Evolutionary conservation across 805 yeast genomes (phyloP).

Genomic region (Yarrowia porcina): DNA sequence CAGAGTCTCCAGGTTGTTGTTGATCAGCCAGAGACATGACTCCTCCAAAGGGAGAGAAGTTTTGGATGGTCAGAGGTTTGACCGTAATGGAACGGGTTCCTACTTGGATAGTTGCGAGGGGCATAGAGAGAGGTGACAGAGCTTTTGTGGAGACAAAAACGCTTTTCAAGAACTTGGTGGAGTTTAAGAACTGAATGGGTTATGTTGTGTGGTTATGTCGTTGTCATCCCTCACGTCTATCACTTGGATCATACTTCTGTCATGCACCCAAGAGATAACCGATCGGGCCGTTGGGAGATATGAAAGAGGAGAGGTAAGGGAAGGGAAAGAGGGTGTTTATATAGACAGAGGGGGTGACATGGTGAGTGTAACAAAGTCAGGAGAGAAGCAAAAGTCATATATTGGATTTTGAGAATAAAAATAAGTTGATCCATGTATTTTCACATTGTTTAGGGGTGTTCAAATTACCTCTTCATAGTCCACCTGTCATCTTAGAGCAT

Average conservation of each 20-base stretch:
- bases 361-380: too few species aligned
- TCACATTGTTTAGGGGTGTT: too few species aligned
- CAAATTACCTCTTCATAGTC: too few species aligned
- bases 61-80: not conserved
- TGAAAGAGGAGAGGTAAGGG: too few species aligned
- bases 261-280: not conserved
- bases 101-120: not conserved
- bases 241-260: not conserved
- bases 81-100: not conserved
- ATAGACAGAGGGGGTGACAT: not conserved
- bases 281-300: conserved; percentile 14
- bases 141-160: too few species aligned
- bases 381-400: too few species aligned
- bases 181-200: too few species aligned
- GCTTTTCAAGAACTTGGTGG: too few species aligned
- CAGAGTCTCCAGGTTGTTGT: conserved; percentile 45
- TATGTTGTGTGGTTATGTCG: not conserved
- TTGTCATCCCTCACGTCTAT: not conserved
- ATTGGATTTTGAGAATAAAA: too few species aligned
- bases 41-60: conserved; percentile 68
- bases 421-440: too few species aligned
- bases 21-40: conserved; percentile 78
- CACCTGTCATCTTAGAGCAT: too few species aligned
- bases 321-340: not conserved
- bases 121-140: not conserved